Conservation (phyloP, 345 rosid species). For the Bruguiera sexangula region DNA sequence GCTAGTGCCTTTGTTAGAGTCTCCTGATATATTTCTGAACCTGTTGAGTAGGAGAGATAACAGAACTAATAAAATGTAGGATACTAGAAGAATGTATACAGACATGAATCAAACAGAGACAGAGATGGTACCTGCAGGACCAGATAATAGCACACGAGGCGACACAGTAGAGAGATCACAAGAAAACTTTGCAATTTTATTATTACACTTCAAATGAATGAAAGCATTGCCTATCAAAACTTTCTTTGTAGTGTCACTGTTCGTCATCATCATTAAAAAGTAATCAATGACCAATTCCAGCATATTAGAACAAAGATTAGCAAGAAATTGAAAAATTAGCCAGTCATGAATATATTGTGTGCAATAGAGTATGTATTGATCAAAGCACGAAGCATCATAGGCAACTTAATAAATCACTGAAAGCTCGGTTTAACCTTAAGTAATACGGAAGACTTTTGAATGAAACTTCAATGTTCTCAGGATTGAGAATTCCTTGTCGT, state of each 20-base stretch:
- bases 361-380: not conserved
- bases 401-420: not conserved
- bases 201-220: constrained; percentile 68
- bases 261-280: not conserved
- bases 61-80: not conserved
- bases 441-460: constrained; percentile 81
- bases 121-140: constrained; percentile 73
- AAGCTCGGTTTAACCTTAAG: constrained; percentile 49
- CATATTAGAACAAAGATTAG: not conserved
- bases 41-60: constrained; percentile 26
- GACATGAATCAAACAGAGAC: not conserved
- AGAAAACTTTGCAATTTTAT: constrained; percentile 62
- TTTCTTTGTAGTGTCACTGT: constrained; percentile 85
- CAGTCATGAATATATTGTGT: not conserved
- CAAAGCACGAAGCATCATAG: not conserved
- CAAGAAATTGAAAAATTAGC: not conserved
- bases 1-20: constrained; percentile 87
- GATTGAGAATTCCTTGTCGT: constrained; percentile 58
- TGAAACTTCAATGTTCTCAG: constrained; percentile 66
- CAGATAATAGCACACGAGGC: constrained; percentile 88
- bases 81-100: not conserved
- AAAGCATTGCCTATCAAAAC: constrained; percentile 73
- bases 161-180: constrained; percentile 67
- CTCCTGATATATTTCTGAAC: constrained; percentile 98
- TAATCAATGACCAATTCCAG: not conserved